These are phyloP conservation scores for Myriangium duriaei DNA, from an alignment of 2,329 filamentous ascomycete genomes.

Conservation along the genomic window DNA sequence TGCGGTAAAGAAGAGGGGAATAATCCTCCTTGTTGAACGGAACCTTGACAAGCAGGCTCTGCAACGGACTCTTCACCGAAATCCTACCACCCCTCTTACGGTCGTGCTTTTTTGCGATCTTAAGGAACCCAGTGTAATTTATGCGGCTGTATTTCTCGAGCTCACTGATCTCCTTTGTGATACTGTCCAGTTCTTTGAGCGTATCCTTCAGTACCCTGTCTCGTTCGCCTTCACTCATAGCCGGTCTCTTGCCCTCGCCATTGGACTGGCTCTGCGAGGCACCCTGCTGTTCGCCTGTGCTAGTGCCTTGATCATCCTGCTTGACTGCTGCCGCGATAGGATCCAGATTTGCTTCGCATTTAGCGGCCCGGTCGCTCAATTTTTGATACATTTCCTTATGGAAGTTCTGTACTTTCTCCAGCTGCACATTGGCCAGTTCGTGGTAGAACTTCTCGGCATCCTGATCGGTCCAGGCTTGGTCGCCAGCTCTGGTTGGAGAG, in stretches of 20 bases:
- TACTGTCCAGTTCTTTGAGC: constrained; percentile 66
- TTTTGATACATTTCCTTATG: constrained; percentile 71
- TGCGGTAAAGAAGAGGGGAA: constrained; percentile 70
- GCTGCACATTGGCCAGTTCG: constrained; percentile 84
- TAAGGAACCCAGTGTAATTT: constrained; percentile 96
- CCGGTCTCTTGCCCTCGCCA: constrained; percentile 23
- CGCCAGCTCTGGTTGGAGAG: constrained; percentile 37
- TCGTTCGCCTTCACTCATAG: constrained; percentile 29
- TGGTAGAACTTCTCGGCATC: constrained; percentile 92
- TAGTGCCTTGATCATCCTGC: constrained; percentile 11
- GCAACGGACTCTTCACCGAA: constrained; percentile 69
- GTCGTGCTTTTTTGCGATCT: constrained; percentile 98
- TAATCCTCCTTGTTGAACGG: constrained; percentile 96
- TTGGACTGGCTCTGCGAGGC: constrained; percentile 19
- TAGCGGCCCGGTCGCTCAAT: constrained; percentile 68
- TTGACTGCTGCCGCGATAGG: constrained; percentile 33
- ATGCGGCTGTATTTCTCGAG: constrained; percentile 90
- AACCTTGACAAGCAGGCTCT: constrained; percentile 73
- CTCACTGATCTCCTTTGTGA: constrained; percentile 83
- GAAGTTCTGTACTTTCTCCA: constrained; percentile 89
- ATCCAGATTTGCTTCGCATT: constrained; percentile 53
- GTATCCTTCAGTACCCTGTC: constrained; percentile 53
- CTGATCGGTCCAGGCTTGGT: constrained; percentile 70
- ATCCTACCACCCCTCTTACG: constrained; percentile 78
- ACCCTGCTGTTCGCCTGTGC: constrained; percentile 16